phyloP scores from a whole-genome alignment of 805 yeast species.

The Ogataea angusta region DNA sequence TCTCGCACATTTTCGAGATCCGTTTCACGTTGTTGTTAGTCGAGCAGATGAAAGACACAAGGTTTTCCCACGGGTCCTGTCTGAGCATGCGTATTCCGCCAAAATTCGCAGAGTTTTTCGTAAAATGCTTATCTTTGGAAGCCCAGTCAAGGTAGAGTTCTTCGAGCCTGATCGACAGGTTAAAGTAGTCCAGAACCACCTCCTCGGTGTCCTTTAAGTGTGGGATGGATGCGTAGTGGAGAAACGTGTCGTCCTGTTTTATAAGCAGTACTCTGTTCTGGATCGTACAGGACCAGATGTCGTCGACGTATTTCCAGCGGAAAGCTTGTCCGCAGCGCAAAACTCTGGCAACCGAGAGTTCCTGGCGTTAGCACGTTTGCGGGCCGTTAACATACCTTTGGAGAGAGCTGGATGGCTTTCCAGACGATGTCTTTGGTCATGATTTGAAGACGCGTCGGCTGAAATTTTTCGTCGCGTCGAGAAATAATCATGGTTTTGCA shows the following conservation, averaged over 20 bases:
- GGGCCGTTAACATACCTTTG: constrained; percentile 18
- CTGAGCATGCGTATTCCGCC: constrained; percentile 79
- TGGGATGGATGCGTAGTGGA: constrained; percentile 52
- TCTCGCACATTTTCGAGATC: constrained; percentile 88
- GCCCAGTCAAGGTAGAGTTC: constrained; percentile 63
- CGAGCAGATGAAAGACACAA: constrained; percentile 87
- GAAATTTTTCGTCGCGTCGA: constrained; percentile 6
- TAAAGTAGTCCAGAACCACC: constrained; percentile 66
- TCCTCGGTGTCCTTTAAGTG: constrained; percentile 34
- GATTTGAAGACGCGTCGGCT: constrained; percentile 7
- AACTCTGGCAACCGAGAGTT: constrained; percentile 60
- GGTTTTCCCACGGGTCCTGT: constrained; percentile 97
- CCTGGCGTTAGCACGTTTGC: constrained; percentile 29
- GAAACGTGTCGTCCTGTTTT: constrained; percentile 47
- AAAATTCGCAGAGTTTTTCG: constrained; percentile 35
- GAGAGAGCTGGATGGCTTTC: constrained; percentile 25
- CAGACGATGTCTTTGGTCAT: constrained; percentile 29
- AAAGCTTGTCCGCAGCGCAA: constrained; percentile 85
- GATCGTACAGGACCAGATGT: constrained; percentile 64
- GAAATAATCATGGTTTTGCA: constrained; percentile 44
- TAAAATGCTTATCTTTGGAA: constrained; percentile 48
- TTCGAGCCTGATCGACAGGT: constrained; percentile 52
- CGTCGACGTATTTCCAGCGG: constrained; percentile 64
- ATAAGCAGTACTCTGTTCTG: constrained; percentile 60
- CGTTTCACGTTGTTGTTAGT: constrained; percentile 95